Percentiles rank a stretch among this genome's conserved stretches.
Evolutionary conservation across 345 rosid species (phyloP).

Genomic region (Pugionium cornutum): DNA sequence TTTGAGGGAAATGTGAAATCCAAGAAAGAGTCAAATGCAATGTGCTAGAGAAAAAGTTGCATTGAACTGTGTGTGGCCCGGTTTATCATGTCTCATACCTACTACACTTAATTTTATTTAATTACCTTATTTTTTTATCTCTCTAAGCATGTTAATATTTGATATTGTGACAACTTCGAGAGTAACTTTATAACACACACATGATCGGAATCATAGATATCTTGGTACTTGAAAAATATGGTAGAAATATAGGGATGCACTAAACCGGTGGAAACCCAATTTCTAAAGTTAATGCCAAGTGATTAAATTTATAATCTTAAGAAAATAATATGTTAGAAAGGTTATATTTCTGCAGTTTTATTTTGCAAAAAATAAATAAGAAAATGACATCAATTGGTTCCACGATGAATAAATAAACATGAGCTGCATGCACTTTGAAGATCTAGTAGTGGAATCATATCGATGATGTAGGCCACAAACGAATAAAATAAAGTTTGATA

Average conservation of each 20-base stretch:
- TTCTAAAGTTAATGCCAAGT: conserved; percentile 1
- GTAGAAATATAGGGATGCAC: conserved; percentile 32
- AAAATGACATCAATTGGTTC: conserved; percentile 32
- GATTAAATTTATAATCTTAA: not conserved
- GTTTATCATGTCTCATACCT: conserved; percentile 40
- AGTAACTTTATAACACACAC: conserved; percentile 28
- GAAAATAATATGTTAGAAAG: not conserved
- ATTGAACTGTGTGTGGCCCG: conserved; percentile 43
- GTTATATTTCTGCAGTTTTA: not conserved
- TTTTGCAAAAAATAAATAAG: conserved; percentile 5
- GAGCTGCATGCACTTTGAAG: conserved; percentile 42
- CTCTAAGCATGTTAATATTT: conserved; percentile 16
- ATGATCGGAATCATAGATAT: conserved; percentile 36
- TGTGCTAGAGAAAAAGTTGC: conserved; percentile 42
- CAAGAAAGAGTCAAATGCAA: conserved; percentile 45
- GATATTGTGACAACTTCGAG: conserved; percentile 35
- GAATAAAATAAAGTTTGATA: conserved; percentile 31
- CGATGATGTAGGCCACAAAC: conserved; percentile 42
- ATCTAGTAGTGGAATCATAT: conserved; percentile 44
- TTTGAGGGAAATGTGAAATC: conserved; percentile 44
- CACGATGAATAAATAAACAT: conserved; percentile 30
- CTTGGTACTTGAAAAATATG: conserved; percentile 37
- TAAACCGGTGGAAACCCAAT: conserved; percentile 12
- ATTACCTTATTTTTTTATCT: not conserved
- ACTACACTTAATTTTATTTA: conserved; percentile 36